Evolutionary conservation across 2,329 filamentous ascomycete species (phyloP).

Genomic region (Monosporascus sp.): DNA sequence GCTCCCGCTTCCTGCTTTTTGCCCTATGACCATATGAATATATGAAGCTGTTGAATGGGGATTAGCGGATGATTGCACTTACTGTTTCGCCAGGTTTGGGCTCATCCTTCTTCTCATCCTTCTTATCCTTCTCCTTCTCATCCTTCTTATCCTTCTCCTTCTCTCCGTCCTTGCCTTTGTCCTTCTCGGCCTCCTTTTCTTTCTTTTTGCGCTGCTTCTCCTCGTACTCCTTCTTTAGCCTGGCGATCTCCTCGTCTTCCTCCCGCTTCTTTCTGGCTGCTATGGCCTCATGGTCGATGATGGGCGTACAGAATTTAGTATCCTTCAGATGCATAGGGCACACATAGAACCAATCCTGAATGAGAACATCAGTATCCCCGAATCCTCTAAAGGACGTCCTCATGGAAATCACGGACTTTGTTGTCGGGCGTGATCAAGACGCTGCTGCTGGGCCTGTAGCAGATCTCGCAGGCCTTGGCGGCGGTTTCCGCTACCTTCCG

Average conservation of each 20-base stretch:
- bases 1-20: constrained; percentile 29
- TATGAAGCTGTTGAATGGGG: too few relatives aligned
- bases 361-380: constrained; percentile 6
- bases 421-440: constrained; percentile 87
- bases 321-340: constrained; percentile 82
- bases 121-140: constrained; percentile 36
- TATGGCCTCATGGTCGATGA: constrained; percentile 61
- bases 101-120: constrained; percentile 25
- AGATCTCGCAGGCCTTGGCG: constrained; percentile 81
- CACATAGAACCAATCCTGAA: constrained; percentile 81
- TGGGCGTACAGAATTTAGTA: constrained; percentile 69
- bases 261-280: constrained; percentile 62
- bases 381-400: constrained; percentile 3
- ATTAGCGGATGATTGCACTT: neutral
- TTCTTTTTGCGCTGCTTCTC: constrained; percentile 64
- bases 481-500: constrained; percentile 82
- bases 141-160: constrained; percentile 35
- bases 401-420: constrained; percentile 52
- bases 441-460: constrained; percentile 80
- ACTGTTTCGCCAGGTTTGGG: constrained; percentile 19
- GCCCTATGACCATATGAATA: constrained; percentile 22
- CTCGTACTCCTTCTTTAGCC: constrained; percentile 71
- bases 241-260: constrained; percentile 57
- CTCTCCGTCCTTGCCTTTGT: constrained; percentile 41
- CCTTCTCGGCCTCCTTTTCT: constrained; percentile 58